Evolutionary conservation across 441 rosid genomes (phyloP).

Genomic region (Gossypium schwendimanii): DNA sequence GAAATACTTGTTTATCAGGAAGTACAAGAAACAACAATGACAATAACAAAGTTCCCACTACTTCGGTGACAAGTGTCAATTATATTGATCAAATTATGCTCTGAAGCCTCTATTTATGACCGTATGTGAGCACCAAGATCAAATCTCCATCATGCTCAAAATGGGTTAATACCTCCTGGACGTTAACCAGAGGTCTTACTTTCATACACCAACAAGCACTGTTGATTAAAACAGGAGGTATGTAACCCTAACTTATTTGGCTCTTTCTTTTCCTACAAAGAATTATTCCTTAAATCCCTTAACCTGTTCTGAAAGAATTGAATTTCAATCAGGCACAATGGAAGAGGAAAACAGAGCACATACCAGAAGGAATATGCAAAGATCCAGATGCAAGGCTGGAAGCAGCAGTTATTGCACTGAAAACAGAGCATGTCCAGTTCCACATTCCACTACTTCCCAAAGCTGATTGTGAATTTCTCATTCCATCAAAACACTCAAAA

Average conservation of each 20-base stretch:
- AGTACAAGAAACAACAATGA: neutral
- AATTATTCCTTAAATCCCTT: constrained; percentile 10
- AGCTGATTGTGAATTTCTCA: constrained; percentile 84
- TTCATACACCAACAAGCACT: neutral
- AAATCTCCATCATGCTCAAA: constrained; percentile 1
- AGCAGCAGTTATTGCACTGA: constrained; percentile 94
- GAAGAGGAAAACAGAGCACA: constrained; percentile 11
- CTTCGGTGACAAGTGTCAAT: neutral
- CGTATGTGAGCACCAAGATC: neutral
- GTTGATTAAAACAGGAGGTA: neutral
- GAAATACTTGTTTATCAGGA: neutral
- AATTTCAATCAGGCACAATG: constrained; percentile 2
- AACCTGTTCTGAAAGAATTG: neutral
- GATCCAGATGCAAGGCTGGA: constrained; percentile 99
- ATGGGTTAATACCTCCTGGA: neutral
- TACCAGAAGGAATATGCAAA: constrained; percentile 77
- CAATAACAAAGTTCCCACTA: neutral
- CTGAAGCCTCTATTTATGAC: neutral
- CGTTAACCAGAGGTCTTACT: neutral
- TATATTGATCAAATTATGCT: neutral
- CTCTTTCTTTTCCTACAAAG: neutral
- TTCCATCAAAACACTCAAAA: constrained; percentile 92
- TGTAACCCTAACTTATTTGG: neutral
- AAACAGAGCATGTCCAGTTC: constrained; percentile 97
- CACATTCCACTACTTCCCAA: constrained; percentile 93